Evolutionary conservation across 176 grass and related monocot genomes (phyloP).

Genomic region (Lolium perenne): DNA sequence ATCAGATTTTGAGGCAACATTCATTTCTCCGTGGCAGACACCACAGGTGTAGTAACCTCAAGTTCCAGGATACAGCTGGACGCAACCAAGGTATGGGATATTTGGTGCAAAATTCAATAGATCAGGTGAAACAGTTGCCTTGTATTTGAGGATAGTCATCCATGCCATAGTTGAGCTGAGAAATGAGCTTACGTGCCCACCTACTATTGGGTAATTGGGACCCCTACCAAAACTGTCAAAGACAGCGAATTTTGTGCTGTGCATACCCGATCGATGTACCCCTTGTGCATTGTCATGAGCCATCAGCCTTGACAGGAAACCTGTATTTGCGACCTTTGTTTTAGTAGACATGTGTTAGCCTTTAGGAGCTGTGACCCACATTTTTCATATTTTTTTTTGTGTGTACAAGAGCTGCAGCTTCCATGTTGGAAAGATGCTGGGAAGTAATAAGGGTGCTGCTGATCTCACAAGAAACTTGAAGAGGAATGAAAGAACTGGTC

Average conservation of each 20-base stretch:
- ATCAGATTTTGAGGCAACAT: neutral
- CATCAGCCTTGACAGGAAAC: slow-evolving; percentile 5
- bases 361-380: neutral
- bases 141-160: too few relatives aligned
- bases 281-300: neutral
- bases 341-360: neutral
- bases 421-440: neutral
- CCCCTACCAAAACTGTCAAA: neutral
- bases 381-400: neutral
- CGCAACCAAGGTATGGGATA: too few relatives aligned
- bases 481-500: neutral
- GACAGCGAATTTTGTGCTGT: neutral
- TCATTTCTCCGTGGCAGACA: neutral
- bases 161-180: neutral
- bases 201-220: neutral
- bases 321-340: neutral
- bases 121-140: too few relatives aligned
- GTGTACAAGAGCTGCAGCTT: neutral
- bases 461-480: neutral
- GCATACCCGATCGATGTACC: neutral
- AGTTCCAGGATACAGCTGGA: neutral
- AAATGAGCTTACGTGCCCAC: neutral
- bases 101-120: too few relatives aligned
- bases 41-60: neutral
- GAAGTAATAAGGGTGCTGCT: neutral